Evolutionary conservation across 129 eudicot genomes (phyloP).

Genomic region (Flaveria linearis): DNA sequence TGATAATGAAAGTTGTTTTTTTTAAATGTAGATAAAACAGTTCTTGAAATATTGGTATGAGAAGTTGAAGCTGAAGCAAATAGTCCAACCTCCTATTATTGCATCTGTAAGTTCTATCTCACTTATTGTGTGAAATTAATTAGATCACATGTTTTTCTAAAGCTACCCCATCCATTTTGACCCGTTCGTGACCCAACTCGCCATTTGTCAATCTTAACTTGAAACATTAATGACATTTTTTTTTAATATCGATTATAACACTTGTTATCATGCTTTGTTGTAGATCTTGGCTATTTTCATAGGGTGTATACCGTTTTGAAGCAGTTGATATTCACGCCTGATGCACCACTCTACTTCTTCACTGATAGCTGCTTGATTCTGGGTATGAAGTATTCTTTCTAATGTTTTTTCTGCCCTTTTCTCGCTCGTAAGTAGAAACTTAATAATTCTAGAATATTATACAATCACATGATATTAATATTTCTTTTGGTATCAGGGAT

Average conservation of each 20-base stretch:
- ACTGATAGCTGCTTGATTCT: slow-evolving; percentile 95
- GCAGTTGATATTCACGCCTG: slow-evolving; percentile 71
- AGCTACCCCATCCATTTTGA: not conserved
- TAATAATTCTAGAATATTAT: not conserved
- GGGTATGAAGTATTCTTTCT: slow-evolving; percentile 54
- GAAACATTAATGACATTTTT: not conserved
- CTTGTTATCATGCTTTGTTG: slow-evolving; percentile 27
- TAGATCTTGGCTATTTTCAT: slow-evolving; percentile 83
- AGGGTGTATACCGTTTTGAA: slow-evolving; percentile 81
- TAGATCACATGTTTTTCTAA: not conserved
- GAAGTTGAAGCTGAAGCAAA: slow-evolving; percentile 91
- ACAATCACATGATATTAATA: not conserved
- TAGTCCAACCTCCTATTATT: slow-evolving; percentile 93
- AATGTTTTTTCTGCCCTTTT: not conserved
- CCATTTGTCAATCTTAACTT: not conserved
- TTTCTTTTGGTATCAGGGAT: slow-evolving; percentile 53
- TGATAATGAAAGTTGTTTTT: not conserved
- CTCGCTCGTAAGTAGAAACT: slow-evolving; percentile 1
- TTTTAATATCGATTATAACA: not conserved
- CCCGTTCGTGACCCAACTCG: not conserved
- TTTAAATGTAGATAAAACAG: slow-evolving; percentile 52
- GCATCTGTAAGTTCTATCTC: slow-evolving; percentile 77
- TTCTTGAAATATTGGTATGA: slow-evolving; percentile 61
- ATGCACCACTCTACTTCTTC: slow-evolving; percentile 95
- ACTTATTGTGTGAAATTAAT: not conserved